Evolutionary conservation across 2,329 filamentous ascomycete species (phyloP), one percentile per base, ranked within the genome.

Genomic region (Talaromyces pinophilus): DNA sequence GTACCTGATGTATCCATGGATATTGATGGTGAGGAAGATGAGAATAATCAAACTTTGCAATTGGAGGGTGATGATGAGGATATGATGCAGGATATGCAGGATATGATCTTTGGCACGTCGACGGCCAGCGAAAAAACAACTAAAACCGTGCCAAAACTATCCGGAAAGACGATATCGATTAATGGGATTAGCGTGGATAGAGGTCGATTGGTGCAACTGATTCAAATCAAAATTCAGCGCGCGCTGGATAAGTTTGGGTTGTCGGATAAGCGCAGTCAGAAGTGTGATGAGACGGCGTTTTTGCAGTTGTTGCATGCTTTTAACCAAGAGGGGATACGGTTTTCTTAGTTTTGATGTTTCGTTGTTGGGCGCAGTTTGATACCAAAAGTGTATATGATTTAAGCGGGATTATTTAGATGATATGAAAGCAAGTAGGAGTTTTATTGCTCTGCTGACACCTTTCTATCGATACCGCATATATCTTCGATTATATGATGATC

Each of bases 251-350:
- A 90, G 90, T 65, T 97, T 93, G 0, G 86, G 88, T 59, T 98
- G 63, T 90, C 89, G 2, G 92, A 96, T 68, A 92, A 91, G 81
- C 85, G 94, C 70, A 87, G 93, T 11, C 86, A 92, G 68, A 89
- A 95, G 82, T 96, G 93, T 74, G 93, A 97, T 74, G 92, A 98
- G 80, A 93, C 91, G 62, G 93, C 97, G 73, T 98, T 97, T 75
- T 80, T 99, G 76, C 89, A 89, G 71, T 78, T 97, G 70, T 80
- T 97, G 69, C 88, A 85, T 78, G 90, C 91, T 1, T 97, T 97
- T 79, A 97, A 97, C 76, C 87, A 92, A 70, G 92, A 96, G 76
- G 92, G 92, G 33, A 94, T 98, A 67, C 94, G 97, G 70, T 44
- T 70, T 54, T 67, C 65, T 22, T 67, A 66, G 54, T 25, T 38